Percentiles rank a stretch among this genome's conserved stretches.
phyloP scores from a whole-genome alignment of 1,139 yeast species.

The Geotrichum histeridarum region DNA sequence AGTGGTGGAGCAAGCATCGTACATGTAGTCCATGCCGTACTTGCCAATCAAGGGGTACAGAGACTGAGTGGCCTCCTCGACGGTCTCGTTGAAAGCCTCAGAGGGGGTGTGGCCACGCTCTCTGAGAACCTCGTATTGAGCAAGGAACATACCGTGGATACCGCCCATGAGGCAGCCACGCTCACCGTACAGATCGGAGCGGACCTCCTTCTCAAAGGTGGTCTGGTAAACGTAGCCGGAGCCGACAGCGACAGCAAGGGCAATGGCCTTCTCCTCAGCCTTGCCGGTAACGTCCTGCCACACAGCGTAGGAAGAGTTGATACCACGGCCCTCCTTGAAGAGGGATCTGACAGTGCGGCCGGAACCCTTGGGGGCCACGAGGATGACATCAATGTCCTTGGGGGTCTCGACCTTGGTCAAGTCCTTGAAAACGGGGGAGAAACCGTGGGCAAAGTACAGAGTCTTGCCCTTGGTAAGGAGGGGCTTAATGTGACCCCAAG shows the following conservation, averaged over 20 bases:
- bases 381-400: constrained; percentile 87
- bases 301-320: constrained; percentile 97
- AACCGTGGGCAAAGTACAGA: constrained; percentile 97
- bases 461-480: constrained; percentile 95
- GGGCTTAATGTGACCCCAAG: constrained; percentile 85
- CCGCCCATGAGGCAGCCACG: constrained; percentile 99
- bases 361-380: constrained; percentile 99
- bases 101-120: constrained; percentile 99
- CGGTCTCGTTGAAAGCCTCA: constrained; percentile 99
- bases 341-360: constrained; percentile 99
- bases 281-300: constrained; percentile 99
- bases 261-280: constrained; percentile 98
- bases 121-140: constrained; percentile 98
- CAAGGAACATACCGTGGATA: constrained; percentile 99
- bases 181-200: constrained; percentile 99
- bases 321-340: constrained; percentile 99
- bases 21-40: constrained; percentile 99
- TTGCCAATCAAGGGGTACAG: constrained; percentile 97
- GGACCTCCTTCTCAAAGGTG: constrained; percentile 98
- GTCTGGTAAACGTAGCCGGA: constrained; percentile 99
- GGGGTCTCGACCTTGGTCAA: constrained; percentile 96
- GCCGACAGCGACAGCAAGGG: constrained; percentile 98
- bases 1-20: constrained; percentile 99
- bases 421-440: constrained; percentile 98
- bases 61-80: constrained; percentile 99